Evolutionary conservation across 441 rosid species (phyloP), one percentile per base, ranked within the genome.

Genomic region (Bruguiera hainesii): DNA sequence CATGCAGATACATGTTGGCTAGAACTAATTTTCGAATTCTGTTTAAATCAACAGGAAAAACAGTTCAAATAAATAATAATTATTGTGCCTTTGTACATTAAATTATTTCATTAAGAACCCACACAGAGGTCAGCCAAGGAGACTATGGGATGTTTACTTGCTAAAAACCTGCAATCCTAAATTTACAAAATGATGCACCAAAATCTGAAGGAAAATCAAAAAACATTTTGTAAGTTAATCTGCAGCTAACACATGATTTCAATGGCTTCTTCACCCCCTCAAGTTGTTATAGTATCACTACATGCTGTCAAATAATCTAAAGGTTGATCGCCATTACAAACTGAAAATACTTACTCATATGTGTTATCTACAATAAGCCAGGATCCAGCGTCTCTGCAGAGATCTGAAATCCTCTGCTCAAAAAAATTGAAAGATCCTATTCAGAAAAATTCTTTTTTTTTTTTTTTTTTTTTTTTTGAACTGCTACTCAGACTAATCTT

Each of bases 321-420:
- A 59, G 11, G 64, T 46, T 37, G 20, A 55, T 25, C 19, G 29
- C 62, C 56, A 25, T 9, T 62, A 10, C 25, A 65, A 70, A 61
- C 52, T 46, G 68, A 75, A 69, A 60, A 25, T 52, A 74, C 98
- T 87, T 85, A 93, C 99, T 96, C 99, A 11, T 89, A 96, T 72
- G 99, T 96, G 76, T 96, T 96, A 79, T 96, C 99, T 7, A 96
- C 93, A 67, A 96, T 85, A 55, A 96, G 94, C 99, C 98, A 96
- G 72, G 90, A 88, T 61, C 98, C 98, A 60, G 97, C 93, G 64
- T 80, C 72, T 71, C 67, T 83, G 86, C 98, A 96, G 56, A 93
- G 68, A 79, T 87, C 80, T 59, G 98, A 91, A 67, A 96, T 93
- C 84, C 96, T 96, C 98, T 90, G 68, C 75, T 64, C 80, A 78